Conservation (phyloP, 805 yeast species). For the Saturnispora sekii region DNA sequence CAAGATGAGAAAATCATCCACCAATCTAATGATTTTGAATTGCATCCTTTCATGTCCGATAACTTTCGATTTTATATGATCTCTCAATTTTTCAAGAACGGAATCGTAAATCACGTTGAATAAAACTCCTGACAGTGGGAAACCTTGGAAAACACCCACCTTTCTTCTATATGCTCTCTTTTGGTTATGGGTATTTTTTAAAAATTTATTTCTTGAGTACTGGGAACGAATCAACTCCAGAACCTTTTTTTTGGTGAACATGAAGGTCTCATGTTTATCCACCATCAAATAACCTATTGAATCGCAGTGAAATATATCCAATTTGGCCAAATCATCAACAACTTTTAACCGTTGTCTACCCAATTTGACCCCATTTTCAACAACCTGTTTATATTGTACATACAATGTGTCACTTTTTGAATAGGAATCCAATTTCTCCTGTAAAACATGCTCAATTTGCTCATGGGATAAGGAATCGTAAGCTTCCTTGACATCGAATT, state of each 20-base stretch:
- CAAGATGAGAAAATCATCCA: slow-evolving; percentile 79
- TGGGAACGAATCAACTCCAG: slow-evolving; percentile 40
- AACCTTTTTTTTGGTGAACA: slow-evolving; percentile 35
- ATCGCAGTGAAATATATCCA: slow-evolving; percentile 1
- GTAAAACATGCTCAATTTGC: slow-evolving; percentile 17
- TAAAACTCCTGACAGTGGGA: slow-evolving; percentile 61
- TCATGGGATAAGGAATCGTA: slow-evolving; percentile 60
- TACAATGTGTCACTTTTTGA: slow-evolving; percentile 10
- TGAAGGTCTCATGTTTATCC: slow-evolving; percentile 14
- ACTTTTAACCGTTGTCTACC: slow-evolving; percentile 3
- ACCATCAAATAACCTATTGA: neutral
- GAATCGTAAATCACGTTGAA: slow-evolving; percentile 68
- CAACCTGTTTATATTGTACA: slow-evolving; percentile 9
- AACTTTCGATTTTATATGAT: slow-evolving; percentile 12
- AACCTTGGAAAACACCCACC: slow-evolving; percentile 79
- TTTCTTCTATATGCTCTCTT: slow-evolving; percentile 36
- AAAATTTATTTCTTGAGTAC: slow-evolving; percentile 39
- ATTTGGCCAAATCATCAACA: slow-evolving; percentile 10
- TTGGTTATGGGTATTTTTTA: slow-evolving; percentile 20
- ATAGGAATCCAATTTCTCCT: slow-evolving; percentile 15
- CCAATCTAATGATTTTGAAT: slow-evolving; percentile 49
- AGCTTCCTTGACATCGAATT: slow-evolving; percentile 70
- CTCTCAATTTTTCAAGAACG: slow-evolving; percentile 31
- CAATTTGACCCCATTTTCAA: neutral
- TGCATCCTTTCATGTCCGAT: neutral